Evolutionary conservation across 768 basidiomycete species (phyloP).

Genomic region (Agrocybe praecox): DNA sequence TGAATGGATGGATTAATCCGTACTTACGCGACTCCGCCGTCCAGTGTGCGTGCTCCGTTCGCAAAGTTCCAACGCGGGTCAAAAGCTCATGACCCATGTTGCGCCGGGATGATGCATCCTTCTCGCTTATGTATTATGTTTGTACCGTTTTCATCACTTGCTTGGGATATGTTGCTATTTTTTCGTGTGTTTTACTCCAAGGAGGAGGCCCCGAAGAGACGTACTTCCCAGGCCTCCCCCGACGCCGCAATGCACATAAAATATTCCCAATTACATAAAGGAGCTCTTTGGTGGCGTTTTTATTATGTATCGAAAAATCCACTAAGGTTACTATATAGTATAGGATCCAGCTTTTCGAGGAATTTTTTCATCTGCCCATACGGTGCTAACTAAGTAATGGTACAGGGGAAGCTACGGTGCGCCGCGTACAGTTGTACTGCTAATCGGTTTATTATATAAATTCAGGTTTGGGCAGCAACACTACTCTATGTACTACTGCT

Average conservation of each 20-base stretch:
- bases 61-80: no score
- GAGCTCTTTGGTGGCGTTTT: slow-evolving; percentile 3
- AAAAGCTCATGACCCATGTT: no score
- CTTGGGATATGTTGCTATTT: background rate
- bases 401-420: background rate
- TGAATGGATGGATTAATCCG: no score
- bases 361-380: slow-evolving; percentile 15
- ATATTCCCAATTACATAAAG: slow-evolving; percentile 1
- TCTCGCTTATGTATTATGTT: no score
- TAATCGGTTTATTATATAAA: no score
- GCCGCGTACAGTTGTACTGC: background rate
- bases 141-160: no score
- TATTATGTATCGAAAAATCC: background rate
- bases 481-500: background rate
- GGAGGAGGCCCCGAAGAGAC: background rate
- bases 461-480: background rate
- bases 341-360: background rate
- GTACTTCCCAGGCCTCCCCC: background rate
- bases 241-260: background rate
- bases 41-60: no score
- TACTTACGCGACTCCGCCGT: no score
- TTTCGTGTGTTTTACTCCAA: background rate
- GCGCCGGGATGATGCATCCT: no score
- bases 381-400: slow-evolving; percentile 4
- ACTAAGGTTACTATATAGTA: background rate